Evolutionary conservation across 2,329 filamentous ascomycete species (phyloP).

Genomic region (Calonectria hawksworthii): DNA sequence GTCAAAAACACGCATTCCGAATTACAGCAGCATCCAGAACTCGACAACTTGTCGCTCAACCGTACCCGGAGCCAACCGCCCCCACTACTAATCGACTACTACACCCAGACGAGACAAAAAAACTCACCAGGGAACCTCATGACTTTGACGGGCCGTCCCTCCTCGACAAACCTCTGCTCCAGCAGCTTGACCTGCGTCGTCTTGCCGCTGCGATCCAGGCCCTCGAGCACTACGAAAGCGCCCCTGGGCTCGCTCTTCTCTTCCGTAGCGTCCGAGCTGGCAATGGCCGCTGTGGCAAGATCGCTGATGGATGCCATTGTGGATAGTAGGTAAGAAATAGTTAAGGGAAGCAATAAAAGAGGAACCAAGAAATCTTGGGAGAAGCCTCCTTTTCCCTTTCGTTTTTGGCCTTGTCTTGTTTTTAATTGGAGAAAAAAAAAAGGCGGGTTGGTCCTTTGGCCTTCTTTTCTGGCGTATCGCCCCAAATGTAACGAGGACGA

Average conservation of each 20-base stretch:
- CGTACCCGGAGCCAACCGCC: neutral
- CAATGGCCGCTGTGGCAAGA: conserved; percentile 62
- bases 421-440: neutral
- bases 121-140: conserved; percentile 71
- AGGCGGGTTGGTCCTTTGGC: neutral
- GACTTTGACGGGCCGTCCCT: conserved; percentile 63
- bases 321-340: neutral
- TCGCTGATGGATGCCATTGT: conserved; percentile 65
- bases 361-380: neutral
- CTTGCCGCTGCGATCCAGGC: conserved; percentile 91
- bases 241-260: conserved; percentile 58
- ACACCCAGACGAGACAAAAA: neutral
- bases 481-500: neutral
- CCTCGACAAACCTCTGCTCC: conserved; percentile 65
- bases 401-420: neutral
- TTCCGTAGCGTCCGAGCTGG: conserved; percentile 54
- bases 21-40: neutral
- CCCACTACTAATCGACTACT: neutral
- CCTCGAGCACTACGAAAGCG: conserved; percentile 87
- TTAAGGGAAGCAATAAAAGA: neutral
- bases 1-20: neutral
- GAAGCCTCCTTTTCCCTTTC: neutral
- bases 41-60: neutral
- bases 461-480: neutral
- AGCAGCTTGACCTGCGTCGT: conserved; percentile 88